Evolutionary conservation across 2,329 filamentous ascomycete species (phyloP).

Genomic region (Colletotrichum spaethianum): DNA sequence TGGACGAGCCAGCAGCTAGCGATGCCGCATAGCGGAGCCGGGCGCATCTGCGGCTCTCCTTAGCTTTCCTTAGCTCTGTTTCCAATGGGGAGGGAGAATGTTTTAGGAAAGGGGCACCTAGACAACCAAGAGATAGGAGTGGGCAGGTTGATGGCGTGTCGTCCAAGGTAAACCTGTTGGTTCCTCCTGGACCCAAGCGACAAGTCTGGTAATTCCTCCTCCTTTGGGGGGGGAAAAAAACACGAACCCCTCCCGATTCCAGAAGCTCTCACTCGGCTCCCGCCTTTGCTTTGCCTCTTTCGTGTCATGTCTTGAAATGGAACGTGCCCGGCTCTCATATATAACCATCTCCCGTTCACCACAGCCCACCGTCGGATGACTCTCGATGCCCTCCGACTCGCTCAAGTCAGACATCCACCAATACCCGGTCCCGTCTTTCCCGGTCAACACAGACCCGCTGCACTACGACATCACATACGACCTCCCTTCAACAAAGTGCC

Average conservation of each 20-base stretch:
- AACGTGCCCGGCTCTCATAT: slow-evolving; percentile 1
- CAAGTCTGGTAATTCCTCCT: neutral
- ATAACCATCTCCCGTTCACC: slow-evolving; percentile 9
- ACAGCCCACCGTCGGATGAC: slow-evolving; percentile 42
- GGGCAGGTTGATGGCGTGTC: neutral
- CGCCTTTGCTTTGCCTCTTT: neutral
- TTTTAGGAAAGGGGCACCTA: neutral
- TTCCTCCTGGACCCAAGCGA: neutral
- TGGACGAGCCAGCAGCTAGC: slow-evolving; percentile 6
- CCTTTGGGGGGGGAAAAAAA: neutral
- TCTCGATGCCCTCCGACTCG: slow-evolving; percentile 20
- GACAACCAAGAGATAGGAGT: neutral
- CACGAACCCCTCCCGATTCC: neutral
- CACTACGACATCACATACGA: slow-evolving; percentile 17
- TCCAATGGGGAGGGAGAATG: neutral
- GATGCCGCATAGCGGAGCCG: slow-evolving; percentile 11
- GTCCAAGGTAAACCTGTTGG: neutral
- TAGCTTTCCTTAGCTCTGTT: neutral
- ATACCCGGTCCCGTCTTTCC: neutral
- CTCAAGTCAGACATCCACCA: neutral
- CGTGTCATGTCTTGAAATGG: neutral
- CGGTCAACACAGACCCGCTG: neutral
- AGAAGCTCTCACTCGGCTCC: neutral
- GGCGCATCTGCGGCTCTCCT: slow-evolving; percentile 7
- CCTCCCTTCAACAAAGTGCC: slow-evolving; percentile 33